A percentile compares a stretch with the other conserved stretches of the same genome.
Conservation (phyloP, 768 basidiomycete genomes). For the Mycena alexandri region DNA sequence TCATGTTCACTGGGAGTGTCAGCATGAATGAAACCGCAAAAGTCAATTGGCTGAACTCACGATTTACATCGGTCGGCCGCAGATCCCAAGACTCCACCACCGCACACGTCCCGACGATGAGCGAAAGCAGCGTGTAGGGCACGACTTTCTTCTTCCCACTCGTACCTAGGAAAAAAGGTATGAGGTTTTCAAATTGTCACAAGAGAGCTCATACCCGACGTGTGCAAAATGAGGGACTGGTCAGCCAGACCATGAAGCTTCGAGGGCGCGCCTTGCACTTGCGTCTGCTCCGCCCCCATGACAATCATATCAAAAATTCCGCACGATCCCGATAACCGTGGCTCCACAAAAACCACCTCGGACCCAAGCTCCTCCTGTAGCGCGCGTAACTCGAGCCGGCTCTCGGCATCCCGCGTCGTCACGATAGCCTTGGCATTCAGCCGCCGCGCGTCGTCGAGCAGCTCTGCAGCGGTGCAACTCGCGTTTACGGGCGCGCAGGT, state of each 20-base stretch:
- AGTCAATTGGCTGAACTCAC: conserved; percentile 40
- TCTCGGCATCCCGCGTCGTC: conserved; percentile 55
- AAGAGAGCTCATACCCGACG: conserved; percentile 32
- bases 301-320: conserved; percentile 56
- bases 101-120: conserved; percentile 60
- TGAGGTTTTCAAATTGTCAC: no score
- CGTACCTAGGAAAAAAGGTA: conserved; percentile 42
- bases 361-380: conserved; percentile 52
- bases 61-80: conserved; percentile 55
- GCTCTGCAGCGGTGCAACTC: conserved; percentile 58
- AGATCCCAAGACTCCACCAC: conserved; percentile 61
- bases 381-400: conserved; percentile 51
- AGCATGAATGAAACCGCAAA: background rate
- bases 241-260: conserved; percentile 54
- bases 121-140: conserved; percentile 57
- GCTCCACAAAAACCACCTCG: conserved; percentile 54
- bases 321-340: conserved; percentile 49
- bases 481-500: conserved; percentile 63
- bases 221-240: conserved; percentile 67
- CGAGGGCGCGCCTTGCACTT: conserved; percentile 42
- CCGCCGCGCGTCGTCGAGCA: conserved; percentile 57
- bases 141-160: conserved; percentile 69
- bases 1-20: conserved; percentile 54
- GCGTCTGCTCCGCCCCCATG: conserved; percentile 39
- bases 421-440: conserved; percentile 56